phyloP scores from a whole-genome alignment of 805 yeast species.

The Wickerhamomyces subpelliculosus region DNA sequence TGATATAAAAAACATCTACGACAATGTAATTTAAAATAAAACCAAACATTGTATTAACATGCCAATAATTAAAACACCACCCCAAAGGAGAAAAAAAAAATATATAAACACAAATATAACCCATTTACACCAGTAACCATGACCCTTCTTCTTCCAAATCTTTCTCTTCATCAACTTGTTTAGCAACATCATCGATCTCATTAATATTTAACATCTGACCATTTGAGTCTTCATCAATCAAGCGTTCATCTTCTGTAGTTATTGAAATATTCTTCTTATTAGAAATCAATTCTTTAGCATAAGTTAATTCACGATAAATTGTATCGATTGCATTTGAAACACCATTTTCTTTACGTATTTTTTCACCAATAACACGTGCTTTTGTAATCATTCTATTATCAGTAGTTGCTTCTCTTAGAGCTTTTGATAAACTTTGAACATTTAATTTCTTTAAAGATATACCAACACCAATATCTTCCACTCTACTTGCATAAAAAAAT shows the following conservation, averaged over 20 bases:
- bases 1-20: neutral
- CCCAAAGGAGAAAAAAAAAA: too few relatives aligned
- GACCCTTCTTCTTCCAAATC: constrained; percentile 8
- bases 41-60: neutral
- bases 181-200: constrained; percentile 2
- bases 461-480: constrained; percentile 88
- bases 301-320: constrained; percentile 75
- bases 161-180: constrained; percentile 3
- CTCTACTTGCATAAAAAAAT: constrained; percentile 80
- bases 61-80: too few relatives aligned
- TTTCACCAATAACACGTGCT: constrained; percentile 56
- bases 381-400: constrained; percentile 60
- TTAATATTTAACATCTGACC: constrained; percentile 2
- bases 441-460: constrained; percentile 63
- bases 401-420: constrained; percentile 60
- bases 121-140: constrained; percentile 12
- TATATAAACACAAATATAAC: neutral
- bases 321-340: constrained; percentile 67
- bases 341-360: constrained; percentile 71
- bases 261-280: constrained; percentile 31
- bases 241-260: constrained; percentile 8
- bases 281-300: constrained; percentile 54
- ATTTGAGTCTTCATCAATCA: constrained; percentile 6
- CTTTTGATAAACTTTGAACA: constrained; percentile 53
- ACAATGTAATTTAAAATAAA: neutral